Percentiles rank a stretch among this genome's conserved stretches.
Evolutionary conservation across 352 stramenopile genomes (phyloP).

Genomic region (Phytopythium mirpurense): DNA sequence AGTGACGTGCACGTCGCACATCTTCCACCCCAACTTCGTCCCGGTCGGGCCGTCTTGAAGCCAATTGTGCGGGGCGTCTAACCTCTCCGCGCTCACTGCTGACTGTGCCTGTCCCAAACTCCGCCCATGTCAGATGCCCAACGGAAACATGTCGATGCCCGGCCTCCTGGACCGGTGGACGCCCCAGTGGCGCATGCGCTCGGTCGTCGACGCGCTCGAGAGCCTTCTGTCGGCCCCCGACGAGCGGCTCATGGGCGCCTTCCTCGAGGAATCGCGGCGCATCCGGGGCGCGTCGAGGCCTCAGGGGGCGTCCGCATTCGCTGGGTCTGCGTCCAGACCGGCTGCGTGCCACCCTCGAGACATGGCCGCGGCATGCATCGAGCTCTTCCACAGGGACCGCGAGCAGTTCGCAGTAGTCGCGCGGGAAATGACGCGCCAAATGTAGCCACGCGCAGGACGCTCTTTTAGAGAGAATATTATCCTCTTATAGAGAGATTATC

Average conservation of each 20-base stretch:
- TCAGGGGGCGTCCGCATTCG: not conserved
- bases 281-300: conserved; percentile 8
- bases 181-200: conserved; percentile 51
- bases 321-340: conserved; percentile 4
- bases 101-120: too few relatives aligned
- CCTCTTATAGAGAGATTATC: conserved; percentile 8
- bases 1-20: conserved; percentile 39
- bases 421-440: conserved; percentile 24
- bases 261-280: conserved; percentile 33
- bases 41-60: conserved; percentile 20
- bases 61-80: not conserved
- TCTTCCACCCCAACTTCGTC: conserved; percentile 75
- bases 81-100: not conserved
- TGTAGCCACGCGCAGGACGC: conserved; percentile 9
- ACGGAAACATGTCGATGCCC: conserved; percentile 40
- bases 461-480: too few relatives aligned
- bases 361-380: conserved; percentile 49
- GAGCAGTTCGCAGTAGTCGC: conserved; percentile 31
- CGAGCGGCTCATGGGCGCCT: conserved; percentile 35
- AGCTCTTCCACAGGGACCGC: conserved; percentile 26
- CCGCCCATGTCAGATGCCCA: conserved; percentile 29
- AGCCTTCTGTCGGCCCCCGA: conserved; percentile 30
- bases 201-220: conserved; percentile 40
- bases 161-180: conserved; percentile 40
- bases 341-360: conserved; percentile 42